Conservation (phyloP, 805 yeast genomes). For the Candida maesae region DNA sequence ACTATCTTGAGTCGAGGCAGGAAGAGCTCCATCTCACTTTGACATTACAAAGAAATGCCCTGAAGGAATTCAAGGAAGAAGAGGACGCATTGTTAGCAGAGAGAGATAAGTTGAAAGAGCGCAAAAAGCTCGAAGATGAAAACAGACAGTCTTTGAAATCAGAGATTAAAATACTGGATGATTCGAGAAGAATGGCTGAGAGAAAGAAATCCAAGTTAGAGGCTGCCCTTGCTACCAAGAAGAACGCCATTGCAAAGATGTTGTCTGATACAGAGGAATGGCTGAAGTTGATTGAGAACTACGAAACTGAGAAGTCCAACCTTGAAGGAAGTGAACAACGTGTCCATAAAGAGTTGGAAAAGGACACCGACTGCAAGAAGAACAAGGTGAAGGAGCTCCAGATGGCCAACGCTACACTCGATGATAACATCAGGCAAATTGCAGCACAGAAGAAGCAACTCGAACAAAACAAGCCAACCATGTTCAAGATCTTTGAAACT, state of each 20-base stretch:
- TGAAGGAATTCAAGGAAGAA: constrained; percentile 37
- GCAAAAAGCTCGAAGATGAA: constrained; percentile 39
- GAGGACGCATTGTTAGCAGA: constrained; percentile 32
- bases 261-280: constrained; percentile 33
- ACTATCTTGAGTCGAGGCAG: constrained; percentile 37
- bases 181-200: constrained; percentile 35
- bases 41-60: constrained; percentile 31
- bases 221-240: constrained; percentile 26
- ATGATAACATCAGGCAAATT: constrained; percentile 18
- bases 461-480: constrained; percentile 16
- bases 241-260: constrained; percentile 32
- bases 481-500: constrained; percentile 15
- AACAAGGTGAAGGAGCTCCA: constrained; percentile 10
- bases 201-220: constrained; percentile 33
- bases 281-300: too few species aligned
- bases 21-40: constrained; percentile 37
- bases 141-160: constrained; percentile 37
- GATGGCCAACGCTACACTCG: constrained; percentile 12
- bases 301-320: constrained; percentile 23
- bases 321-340: constrained; percentile 17
- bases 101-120: constrained; percentile 35
- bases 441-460: constrained; percentile 19
- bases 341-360: constrained; percentile 18
- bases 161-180: constrained; percentile 41
- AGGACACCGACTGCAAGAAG: constrained; percentile 16